Conservation (phyloP, 2,329 filamentous ascomycete genomes). For the Fusarium nelsonii region DNA sequence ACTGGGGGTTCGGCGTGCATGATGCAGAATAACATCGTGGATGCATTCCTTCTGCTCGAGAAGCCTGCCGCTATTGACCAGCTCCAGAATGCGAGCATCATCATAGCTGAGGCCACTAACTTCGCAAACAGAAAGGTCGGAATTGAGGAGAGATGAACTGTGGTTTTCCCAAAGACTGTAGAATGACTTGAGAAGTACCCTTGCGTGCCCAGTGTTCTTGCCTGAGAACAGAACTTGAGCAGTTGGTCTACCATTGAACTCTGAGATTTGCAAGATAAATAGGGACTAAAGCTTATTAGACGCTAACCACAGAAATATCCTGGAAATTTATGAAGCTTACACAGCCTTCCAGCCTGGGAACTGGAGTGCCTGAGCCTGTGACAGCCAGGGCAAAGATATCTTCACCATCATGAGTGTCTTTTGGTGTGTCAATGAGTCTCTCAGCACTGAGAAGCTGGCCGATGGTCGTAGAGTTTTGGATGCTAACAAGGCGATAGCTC, state of each 20-base stretch:
- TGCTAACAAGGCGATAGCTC: background rate
- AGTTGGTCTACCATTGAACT: background rate
- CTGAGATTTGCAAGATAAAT: background rate
- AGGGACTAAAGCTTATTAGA: background rate
- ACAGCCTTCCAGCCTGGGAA: background rate
- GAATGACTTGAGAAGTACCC: background rate
- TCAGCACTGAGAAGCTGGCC: background rate
- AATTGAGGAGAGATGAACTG: background rate
- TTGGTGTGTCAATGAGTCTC: background rate
- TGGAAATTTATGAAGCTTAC: background rate
- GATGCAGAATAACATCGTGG: background rate
- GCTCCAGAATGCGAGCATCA: background rate
- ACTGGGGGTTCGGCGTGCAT: background rate
- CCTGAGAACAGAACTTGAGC: background rate
- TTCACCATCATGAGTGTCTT: background rate
- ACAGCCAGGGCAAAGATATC: background rate
- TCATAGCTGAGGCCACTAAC: background rate
- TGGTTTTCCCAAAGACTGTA: slow-evolving; percentile 2
- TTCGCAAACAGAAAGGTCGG: background rate
- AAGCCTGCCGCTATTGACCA: slow-evolving; percentile 1
- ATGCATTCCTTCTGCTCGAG: background rate
- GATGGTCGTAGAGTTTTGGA: background rate
- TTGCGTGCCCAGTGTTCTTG: background rate
- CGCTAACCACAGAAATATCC: no score
- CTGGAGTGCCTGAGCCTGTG: background rate